phyloP scores from a whole-genome alignment of 148 eudicot genomes.

The Beta vulgaris region DNA sequence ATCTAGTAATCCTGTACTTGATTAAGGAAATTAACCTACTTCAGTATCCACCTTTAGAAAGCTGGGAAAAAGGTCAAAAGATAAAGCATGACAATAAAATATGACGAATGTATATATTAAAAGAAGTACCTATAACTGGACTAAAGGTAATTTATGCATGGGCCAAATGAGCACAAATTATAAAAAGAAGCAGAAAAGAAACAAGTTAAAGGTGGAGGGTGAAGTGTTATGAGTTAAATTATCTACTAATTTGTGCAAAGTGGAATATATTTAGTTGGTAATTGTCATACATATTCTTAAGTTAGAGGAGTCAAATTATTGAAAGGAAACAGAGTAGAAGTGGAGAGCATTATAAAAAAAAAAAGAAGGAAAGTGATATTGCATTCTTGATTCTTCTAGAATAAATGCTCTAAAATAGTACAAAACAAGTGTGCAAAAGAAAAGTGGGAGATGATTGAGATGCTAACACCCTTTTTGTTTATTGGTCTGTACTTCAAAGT shows the following conservation, averaged over 20 bases:
- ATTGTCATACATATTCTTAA: constrained; percentile 12
- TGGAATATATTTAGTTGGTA: not conserved
- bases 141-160: not conserved
- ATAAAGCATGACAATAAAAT: constrained; percentile 13
- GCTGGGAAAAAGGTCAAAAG: constrained; percentile 13
- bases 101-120: not conserved
- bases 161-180: constrained; percentile 15
- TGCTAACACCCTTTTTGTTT: too few relatives aligned
- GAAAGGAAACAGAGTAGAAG: not conserved
- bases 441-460: too few relatives aligned
- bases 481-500: too few relatives aligned
- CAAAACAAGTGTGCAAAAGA: too few relatives aligned
- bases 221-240: not conserved
- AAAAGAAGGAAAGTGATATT: not conserved
- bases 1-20: not conserved
- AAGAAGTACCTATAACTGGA: constrained; percentile 11
- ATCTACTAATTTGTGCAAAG: not conserved
- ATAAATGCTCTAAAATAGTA: not conserved
- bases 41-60: not conserved
- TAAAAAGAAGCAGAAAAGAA: not conserved
- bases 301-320: not conserved
- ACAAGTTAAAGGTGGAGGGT: constrained; percentile 5
- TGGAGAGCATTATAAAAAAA: not conserved
- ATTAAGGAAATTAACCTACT: not conserved
- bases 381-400: too few relatives aligned